Evolutionary conservation across 768 basidiomycete species (phyloP).

Genomic region (Hygrocybe coccinea): DNA sequence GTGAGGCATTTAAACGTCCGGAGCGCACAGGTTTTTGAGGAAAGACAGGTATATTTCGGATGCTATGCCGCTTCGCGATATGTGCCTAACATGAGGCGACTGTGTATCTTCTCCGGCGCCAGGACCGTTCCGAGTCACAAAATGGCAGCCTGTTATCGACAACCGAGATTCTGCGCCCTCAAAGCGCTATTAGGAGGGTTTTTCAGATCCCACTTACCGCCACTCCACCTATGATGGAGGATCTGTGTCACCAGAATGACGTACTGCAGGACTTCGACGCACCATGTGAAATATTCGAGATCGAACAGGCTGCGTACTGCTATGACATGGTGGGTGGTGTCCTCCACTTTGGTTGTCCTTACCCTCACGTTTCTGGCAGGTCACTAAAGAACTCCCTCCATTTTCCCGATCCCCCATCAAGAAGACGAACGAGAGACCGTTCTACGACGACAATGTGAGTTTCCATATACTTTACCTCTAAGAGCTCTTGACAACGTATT

Average conservation of each 20-base stretch:
- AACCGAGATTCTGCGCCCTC: neutral
- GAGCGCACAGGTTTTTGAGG: neutral
- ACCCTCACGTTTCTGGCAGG: neutral
- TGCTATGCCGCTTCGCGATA: neutral
- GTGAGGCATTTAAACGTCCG: neutral
- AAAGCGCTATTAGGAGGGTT: neutral
- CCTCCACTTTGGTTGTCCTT: neutral
- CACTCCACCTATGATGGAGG: neutral
- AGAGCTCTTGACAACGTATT: neutral
- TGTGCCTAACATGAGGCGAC: constrained; percentile 5
- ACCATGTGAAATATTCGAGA: neutral
- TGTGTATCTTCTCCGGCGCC: neutral
- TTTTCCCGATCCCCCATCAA: neutral
- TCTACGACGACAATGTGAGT: constrained; percentile 5
- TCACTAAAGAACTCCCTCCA: neutral
- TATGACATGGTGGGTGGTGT: neutral
- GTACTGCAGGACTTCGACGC: neutral
- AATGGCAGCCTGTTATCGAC: neutral
- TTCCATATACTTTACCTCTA: neutral
- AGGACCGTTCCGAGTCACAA: neutral
- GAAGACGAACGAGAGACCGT: neutral
- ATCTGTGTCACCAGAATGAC: neutral
- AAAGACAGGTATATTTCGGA: neutral
- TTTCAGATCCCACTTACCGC: neutral
- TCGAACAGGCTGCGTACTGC: neutral